phyloP scores from a whole-genome alignment of 2,329 filamentous ascomycete species.

The Fusarium foetens region DNA sequence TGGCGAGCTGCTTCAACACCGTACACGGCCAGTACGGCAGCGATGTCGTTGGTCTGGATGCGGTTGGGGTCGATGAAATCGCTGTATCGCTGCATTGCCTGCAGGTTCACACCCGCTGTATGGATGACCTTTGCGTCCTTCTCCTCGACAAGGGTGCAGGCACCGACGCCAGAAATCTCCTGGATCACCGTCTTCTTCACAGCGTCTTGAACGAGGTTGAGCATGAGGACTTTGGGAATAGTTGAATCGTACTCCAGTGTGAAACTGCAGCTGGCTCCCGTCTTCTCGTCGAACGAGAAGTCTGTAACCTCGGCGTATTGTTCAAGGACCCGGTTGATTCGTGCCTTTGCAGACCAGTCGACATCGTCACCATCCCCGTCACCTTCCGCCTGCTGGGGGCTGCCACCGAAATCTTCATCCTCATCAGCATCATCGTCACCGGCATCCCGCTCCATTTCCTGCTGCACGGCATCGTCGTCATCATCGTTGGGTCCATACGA shows the following conservation, averaged over 20 bases:
- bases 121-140: slow-evolving; percentile 70
- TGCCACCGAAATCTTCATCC: slow-evolving; percentile 64
- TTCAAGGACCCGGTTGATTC: slow-evolving; percentile 72
- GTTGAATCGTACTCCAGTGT: slow-evolving; percentile 83
- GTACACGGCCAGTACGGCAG: slow-evolving; percentile 83
- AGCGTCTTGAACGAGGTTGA: slow-evolving; percentile 86
- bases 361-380: slow-evolving; percentile 54
- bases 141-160: slow-evolving; percentile 73
- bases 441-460: slow-evolving; percentile 68
- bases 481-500: slow-evolving; percentile 95
- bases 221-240: slow-evolving; percentile 91
- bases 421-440: slow-evolving; percentile 69
- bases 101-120: slow-evolving; percentile 86
- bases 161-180: slow-evolving; percentile 80
- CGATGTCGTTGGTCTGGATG: slow-evolving; percentile 92
- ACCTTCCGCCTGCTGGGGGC: slow-evolving; percentile 55
- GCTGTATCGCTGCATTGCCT: slow-evolving; percentile 88
- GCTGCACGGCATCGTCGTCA: slow-evolving; percentile 81
- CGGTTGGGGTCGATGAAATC: slow-evolving; percentile 87
- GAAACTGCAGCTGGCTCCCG: slow-evolving; percentile 80
- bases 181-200: slow-evolving; percentile 85
- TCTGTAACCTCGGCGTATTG: slow-evolving; percentile 73
- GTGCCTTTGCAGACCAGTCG: slow-evolving; percentile 56
- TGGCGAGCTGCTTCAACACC: slow-evolving; percentile 92
- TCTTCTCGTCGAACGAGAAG: slow-evolving; percentile 82